These are phyloP conservation scores for Pichia sp. DNA, from an alignment of 1,139 yeast species.

Conservation along the genomic window DNA sequence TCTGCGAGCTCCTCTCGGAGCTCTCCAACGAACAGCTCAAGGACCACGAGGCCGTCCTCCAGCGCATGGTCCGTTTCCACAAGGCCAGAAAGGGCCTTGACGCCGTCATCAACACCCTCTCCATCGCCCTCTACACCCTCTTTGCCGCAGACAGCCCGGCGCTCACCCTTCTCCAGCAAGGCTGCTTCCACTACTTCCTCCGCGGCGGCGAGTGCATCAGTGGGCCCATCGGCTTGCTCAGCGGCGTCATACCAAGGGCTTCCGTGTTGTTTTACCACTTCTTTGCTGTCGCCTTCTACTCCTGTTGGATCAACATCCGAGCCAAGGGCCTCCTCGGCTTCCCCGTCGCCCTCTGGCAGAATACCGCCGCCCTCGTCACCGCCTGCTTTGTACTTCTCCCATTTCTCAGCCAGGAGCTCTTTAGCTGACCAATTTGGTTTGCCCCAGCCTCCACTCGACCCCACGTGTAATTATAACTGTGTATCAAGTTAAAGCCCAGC, in stretches of 20 bases:
- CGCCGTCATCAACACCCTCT: slow-evolving; percentile 82
- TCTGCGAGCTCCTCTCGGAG: slow-evolving; percentile 58
- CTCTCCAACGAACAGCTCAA: slow-evolving; percentile 52
- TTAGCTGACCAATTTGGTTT: slow-evolving; percentile 17
- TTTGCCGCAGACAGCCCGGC: slow-evolving; percentile 80
- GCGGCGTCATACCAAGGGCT: slow-evolving; percentile 80
- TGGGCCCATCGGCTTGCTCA: slow-evolving; percentile 78
- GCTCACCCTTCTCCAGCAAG: slow-evolving; percentile 68
- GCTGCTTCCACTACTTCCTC: slow-evolving; percentile 83
- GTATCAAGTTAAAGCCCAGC: too few species aligned
- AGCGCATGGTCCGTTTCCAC: slow-evolving; percentile 63
- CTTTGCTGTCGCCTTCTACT: slow-evolving; percentile 83
- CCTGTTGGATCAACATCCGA: slow-evolving; percentile 64
- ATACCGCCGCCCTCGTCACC: slow-evolving; percentile 62
- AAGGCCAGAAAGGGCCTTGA: slow-evolving; percentile 71
- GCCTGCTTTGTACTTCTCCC: slow-evolving; percentile 81
- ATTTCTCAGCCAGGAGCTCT: slow-evolving; percentile 51
- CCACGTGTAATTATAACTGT: neutral
- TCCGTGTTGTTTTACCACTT: slow-evolving; percentile 74
- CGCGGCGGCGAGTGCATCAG: slow-evolving; percentile 77
- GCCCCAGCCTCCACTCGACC: neutral
- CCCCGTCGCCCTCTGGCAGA: slow-evolving; percentile 70
- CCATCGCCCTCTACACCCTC: slow-evolving; percentile 82
- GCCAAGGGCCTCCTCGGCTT: slow-evolving; percentile 63
- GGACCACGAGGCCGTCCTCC: slow-evolving; percentile 52